Conservation (phyloP, 371 early-diverging fungal genomes). For the Batkoa obscura region DNA sequence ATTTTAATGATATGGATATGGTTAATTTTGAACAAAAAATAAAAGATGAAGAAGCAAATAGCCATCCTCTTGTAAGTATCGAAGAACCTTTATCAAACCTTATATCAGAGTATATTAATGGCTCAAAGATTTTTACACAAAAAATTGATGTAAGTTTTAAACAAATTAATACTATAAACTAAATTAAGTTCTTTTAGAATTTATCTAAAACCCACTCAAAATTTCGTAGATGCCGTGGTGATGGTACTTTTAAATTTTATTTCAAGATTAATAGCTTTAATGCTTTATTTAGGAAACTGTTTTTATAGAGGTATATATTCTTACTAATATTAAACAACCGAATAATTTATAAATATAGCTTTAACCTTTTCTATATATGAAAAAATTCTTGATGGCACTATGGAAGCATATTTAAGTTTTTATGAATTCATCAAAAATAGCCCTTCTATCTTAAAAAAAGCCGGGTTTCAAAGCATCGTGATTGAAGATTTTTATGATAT, state of each 20-base stretch:
- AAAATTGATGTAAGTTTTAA: slow-evolving; percentile 27
- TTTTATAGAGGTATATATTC: slow-evolving; percentile 37
- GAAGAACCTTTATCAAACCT: slow-evolving; percentile 23
- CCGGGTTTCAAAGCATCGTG: slow-evolving; percentile 33
- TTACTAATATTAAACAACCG: background rate
- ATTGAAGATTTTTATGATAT: slow-evolving; percentile 42
- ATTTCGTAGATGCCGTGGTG: slow-evolving; percentile 43
- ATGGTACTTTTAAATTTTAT: slow-evolving; percentile 21
- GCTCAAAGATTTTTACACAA: slow-evolving; percentile 24
- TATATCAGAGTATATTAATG: slow-evolving; percentile 28
- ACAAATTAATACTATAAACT: slow-evolving; percentile 1
- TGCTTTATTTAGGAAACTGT: slow-evolving; percentile 29
- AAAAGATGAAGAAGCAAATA: slow-evolving; percentile 29
- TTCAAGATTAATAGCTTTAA: background rate
- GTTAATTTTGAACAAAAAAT: slow-evolving; percentile 34
- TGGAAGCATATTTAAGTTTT: slow-evolving; percentile 13
- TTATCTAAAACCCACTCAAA: slow-evolving; percentile 21
- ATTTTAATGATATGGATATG: slow-evolving; percentile 38
- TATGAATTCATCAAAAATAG: slow-evolving; percentile 20
- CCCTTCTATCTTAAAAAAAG: slow-evolving; percentile 21
- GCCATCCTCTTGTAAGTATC: slow-evolving; percentile 33
- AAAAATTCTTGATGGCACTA: slow-evolving; percentile 17
- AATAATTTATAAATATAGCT: slow-evolving; percentile 14
- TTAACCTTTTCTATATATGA: slow-evolving; percentile 51
- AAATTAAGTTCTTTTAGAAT: slow-evolving; percentile 18